Conservation (phyloP, 768 basidiomycete species). For the Podaxis sp. region DNA sequence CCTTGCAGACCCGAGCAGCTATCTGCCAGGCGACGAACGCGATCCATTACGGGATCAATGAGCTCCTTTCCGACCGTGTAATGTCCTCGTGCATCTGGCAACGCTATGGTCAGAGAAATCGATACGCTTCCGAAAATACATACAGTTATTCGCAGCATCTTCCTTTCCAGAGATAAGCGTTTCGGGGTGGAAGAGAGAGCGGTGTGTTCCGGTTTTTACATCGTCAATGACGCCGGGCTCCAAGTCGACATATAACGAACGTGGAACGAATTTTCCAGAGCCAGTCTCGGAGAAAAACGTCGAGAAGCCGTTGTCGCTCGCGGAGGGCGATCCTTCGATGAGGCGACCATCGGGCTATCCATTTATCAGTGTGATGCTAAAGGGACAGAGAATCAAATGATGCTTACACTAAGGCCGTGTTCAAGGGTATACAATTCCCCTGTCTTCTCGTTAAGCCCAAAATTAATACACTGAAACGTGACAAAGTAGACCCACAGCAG, state of each 20-base stretch:
- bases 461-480: slow-evolving; percentile 18
- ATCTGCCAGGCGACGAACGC: slow-evolving; percentile 90
- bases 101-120: slow-evolving; percentile 16
- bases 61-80: slow-evolving; percentile 99
- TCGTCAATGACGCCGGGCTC: slow-evolving; percentile 96
- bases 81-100: slow-evolving; percentile 91
- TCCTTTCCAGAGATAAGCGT: slow-evolving; percentile 97
- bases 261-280: slow-evolving; percentile 92
- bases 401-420: slow-evolving; percentile 87
- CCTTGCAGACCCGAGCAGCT: slow-evolving; percentile 97
- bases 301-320: slow-evolving; percentile 83
- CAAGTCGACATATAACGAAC: slow-evolving; percentile 94
- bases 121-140: slow-evolving; percentile 24
- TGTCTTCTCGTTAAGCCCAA: slow-evolving; percentile 31
- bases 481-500: slow-evolving; percentile 67
- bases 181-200: slow-evolving; percentile 96
- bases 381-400: slow-evolving; percentile 17
- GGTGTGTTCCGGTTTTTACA: slow-evolving; percentile 89
- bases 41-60: slow-evolving; percentile 96
- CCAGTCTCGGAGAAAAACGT: slow-evolving; percentile 98
- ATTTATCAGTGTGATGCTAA: slow-evolving; percentile 19
- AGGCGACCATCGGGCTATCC: slow-evolving; percentile 89
- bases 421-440: slow-evolving; percentile 99
- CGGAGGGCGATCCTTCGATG: slow-evolving; percentile 63
- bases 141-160: slow-evolving; percentile 99